Percentiles rank a stretch among this genome's conserved stretches.
Evolutionary conservation across 345 rosid species (phyloP).

Genomic region (Populus euphratica): DNA sequence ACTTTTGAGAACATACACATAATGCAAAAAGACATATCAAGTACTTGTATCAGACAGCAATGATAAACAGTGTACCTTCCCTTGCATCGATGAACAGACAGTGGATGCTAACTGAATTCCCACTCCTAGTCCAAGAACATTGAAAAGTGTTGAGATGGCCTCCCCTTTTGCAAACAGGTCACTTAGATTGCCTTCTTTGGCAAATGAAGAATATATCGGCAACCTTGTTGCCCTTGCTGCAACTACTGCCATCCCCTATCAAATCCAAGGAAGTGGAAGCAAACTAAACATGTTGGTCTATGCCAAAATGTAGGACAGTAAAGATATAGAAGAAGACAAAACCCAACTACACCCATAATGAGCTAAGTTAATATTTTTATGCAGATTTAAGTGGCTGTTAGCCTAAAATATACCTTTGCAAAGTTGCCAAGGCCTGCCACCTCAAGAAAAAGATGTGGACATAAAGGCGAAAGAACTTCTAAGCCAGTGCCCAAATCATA

Average conservation of each 20-base stretch:
- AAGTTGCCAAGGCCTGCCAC: slow-evolving; percentile 96
- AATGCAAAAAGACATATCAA: background rate
- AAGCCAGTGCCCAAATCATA: slow-evolving; percentile 90
- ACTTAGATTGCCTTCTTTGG: slow-evolving; percentile 98
- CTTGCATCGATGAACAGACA: slow-evolving; percentile 80
- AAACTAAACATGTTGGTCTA: slow-evolving; percentile 8
- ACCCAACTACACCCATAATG: background rate
- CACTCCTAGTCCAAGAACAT: slow-evolving; percentile 65
- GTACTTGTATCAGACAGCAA: background rate
- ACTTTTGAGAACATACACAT: background rate
- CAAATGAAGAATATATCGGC: slow-evolving; percentile 90
- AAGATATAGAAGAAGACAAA: background rate
- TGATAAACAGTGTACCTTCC: slow-evolving; percentile 49
- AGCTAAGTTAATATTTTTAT: background rate
- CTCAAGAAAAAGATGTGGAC: slow-evolving; percentile 89
- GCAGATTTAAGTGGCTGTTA: background rate
- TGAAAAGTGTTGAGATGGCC: slow-evolving; percentile 95
- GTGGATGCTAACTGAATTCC: slow-evolving; percentile 95
- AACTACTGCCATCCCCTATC: slow-evolving; percentile 94
- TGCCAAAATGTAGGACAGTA: background rate
- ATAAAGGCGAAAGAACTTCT: slow-evolving; percentile 84
- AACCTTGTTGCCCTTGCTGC: slow-evolving; percentile 96
- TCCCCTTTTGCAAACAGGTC: slow-evolving; percentile 96
- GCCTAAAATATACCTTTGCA: slow-evolving; percentile 54
- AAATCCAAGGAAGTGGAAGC: slow-evolving; percentile 16